These are phyloP conservation scores for Suzukiozyma palmioleophila DNA, from an alignment of 1,139 yeast species.

Conservation along the genomic window DNA sequence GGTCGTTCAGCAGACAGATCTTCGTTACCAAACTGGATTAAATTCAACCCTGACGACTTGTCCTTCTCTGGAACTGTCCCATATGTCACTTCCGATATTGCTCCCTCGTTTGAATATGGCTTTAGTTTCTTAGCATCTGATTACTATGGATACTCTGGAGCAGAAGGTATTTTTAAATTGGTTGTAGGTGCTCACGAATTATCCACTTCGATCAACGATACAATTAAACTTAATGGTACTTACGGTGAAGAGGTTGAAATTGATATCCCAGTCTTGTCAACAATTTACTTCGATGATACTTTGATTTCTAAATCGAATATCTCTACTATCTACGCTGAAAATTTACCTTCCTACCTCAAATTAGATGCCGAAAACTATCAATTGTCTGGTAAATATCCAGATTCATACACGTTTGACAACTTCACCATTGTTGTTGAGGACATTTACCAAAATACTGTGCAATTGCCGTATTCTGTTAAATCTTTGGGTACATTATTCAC, in stretches of 20 bases:
- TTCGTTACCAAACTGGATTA: constrained; percentile 88
- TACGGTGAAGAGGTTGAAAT: constrained; percentile 50
- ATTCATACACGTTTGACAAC: constrained; percentile 32
- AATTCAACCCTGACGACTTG: constrained; percentile 56
- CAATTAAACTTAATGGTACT: constrained; percentile 63
- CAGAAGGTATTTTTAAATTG: constrained; percentile 63
- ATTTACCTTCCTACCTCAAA: constrained; percentile 59
- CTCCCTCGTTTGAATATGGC: constrained; percentile 77
- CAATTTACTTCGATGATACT: constrained; percentile 56
- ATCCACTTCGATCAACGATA: constrained; percentile 53
- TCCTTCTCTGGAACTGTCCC: constrained; percentile 91
- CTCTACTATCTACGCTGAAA: constrained; percentile 42
- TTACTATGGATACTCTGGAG: constrained; percentile 69
- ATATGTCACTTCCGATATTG: constrained; percentile 73
- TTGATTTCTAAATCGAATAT: constrained; percentile 48
- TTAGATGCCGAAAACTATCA: constrained; percentile 38
- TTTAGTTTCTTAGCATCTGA: constrained; percentile 79
- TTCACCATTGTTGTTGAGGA: constrained; percentile 62
- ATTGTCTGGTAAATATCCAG: constrained; percentile 60
- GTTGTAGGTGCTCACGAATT: constrained; percentile 86
- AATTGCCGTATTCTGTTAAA: constrained; percentile 50
- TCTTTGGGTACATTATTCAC: constrained; percentile 52
- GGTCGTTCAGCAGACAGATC: constrained; percentile 81
- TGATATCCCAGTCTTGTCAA: constrained; percentile 54
- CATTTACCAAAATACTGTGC: constrained; percentile 58